Evolutionary conservation across 1,284 basidiomycete species (phyloP).

Genomic region (Rhodotorula sp.): DNA sequence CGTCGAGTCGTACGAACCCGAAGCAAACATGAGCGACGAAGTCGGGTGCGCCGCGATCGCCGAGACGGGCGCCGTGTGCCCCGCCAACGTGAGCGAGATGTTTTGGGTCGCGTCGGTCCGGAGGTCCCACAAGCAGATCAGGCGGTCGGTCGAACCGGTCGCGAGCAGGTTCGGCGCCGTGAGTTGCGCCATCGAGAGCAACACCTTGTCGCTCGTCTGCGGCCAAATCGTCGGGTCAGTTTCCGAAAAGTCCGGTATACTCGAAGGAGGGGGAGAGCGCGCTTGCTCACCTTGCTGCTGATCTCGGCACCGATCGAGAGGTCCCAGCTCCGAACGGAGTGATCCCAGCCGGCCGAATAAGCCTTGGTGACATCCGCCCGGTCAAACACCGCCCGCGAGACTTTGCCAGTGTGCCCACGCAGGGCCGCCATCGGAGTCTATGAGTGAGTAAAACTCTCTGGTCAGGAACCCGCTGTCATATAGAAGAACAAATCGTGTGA

Average conservation of each 20-base stretch:
- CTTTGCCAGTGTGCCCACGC: conserved; percentile 69
- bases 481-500: conserved; percentile 9
- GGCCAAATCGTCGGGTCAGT: too few relatives aligned
- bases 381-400: conserved; percentile 63
- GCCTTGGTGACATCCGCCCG: conserved; percentile 37
- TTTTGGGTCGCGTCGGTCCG: conserved; percentile 52
- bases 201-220: conserved; percentile 50
- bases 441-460: background rate
- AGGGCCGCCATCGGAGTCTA: conserved; percentile 67
- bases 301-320: conserved; percentile 50
- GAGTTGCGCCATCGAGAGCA: conserved; percentile 53
- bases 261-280: too few relatives aligned
- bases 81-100: conserved; percentile 58
- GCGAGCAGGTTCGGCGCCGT: conserved; percentile 50
- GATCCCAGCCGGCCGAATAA: conserved; percentile 53
- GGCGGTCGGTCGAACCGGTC: conserved; percentile 55
- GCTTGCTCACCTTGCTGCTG: conserved; percentile 48
- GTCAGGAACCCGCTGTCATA: background rate
- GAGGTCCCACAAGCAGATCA: conserved; percentile 55
- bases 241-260: too few relatives aligned
- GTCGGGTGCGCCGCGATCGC: conserved; percentile 62
- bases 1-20: conserved; percentile 77
- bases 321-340: conserved; percentile 55
- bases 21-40: conserved; percentile 67
- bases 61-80: conserved; percentile 71